Conservation (phyloP, 306 rosid genomes). For the Casuarina cunninghamiana region DNA sequence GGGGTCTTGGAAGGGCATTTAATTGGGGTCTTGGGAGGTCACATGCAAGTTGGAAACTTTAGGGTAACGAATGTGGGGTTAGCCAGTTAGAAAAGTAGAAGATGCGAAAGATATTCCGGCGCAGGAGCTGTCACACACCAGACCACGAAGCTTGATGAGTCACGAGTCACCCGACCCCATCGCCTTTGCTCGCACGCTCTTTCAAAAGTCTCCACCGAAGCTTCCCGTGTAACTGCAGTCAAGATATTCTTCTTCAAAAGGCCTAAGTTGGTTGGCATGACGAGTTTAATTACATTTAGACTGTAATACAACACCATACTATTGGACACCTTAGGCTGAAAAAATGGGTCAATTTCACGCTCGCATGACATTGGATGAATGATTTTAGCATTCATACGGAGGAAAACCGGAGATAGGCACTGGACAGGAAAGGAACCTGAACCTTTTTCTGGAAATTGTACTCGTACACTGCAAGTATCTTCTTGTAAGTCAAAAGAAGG, state of each 20-base stretch:
- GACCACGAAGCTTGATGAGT: not conserved
- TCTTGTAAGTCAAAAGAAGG: not conserved
- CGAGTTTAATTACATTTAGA: too few species aligned
- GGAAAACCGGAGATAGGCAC: too few species aligned
- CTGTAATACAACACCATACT: too few species aligned
- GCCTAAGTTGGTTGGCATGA: too few species aligned
- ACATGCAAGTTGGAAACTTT: not conserved
- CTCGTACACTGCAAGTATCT: not conserved
- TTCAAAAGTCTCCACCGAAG: not conserved
- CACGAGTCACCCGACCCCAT: slow-evolving; percentile 23
- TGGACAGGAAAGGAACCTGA: too few species aligned
- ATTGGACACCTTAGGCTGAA: not conserved
- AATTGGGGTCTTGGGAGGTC: not conserved
- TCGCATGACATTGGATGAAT: not conserved
- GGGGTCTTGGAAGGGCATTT: not conserved
- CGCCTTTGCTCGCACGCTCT: slow-evolving; percentile 2
- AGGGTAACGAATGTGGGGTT: not conserved
- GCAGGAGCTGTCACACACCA: not conserved
- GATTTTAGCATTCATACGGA: too few species aligned
- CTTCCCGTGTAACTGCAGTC: slow-evolving; percentile 6
- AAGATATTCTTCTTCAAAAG: too few species aligned
- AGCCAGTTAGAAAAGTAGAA: not conserved
- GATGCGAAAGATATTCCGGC: not conserved
- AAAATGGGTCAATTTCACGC: not conserved
- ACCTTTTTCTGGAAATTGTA: not conserved